Evolutionary conservation across 108 stramenopile species (phyloP).

Genomic region (Licmophora abbreviata): DNA sequence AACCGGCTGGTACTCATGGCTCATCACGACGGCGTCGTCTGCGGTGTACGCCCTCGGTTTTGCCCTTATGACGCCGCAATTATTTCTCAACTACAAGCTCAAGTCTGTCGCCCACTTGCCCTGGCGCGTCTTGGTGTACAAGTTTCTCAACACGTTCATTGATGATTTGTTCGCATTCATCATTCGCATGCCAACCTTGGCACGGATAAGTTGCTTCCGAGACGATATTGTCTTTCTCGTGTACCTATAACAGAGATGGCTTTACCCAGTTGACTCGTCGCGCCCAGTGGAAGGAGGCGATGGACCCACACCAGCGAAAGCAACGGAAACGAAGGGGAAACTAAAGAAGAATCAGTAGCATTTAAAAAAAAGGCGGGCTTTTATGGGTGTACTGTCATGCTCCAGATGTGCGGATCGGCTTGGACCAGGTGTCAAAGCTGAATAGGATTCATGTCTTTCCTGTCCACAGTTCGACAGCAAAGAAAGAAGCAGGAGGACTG

Average conservation of each 20-base stretch:
- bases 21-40: constrained; percentile 77
- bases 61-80: constrained; percentile 84
- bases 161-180: constrained; percentile 96
- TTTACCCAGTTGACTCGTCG: constrained; percentile 85
- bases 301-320: constrained; percentile 9
- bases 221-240: constrained; percentile 94
- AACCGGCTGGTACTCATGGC: constrained; percentile 86
- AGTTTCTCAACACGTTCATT: constrained; percentile 91
- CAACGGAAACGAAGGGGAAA: constrained; percentile 17
- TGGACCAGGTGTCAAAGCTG: no score
- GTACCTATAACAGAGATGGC: constrained; percentile 93
- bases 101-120: constrained; percentile 83
- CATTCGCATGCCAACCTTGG: constrained; percentile 96
- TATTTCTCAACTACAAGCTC: constrained; percentile 87
- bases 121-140: constrained; percentile 86
- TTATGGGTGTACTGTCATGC: no score
- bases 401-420: no score
- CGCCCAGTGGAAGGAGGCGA: constrained; percentile 60
- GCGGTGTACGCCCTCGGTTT: constrained; percentile 83
- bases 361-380: no score
- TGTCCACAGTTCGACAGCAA: no score
- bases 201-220: constrained; percentile 88
- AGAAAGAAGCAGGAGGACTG: no score
- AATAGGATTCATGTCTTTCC: no score
- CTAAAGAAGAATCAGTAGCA: constrained; percentile 14